phyloP scores from a whole-genome alignment of 2,329 filamentous ascomycete genomes.

The Pseudodiploospora longispora region DNA sequence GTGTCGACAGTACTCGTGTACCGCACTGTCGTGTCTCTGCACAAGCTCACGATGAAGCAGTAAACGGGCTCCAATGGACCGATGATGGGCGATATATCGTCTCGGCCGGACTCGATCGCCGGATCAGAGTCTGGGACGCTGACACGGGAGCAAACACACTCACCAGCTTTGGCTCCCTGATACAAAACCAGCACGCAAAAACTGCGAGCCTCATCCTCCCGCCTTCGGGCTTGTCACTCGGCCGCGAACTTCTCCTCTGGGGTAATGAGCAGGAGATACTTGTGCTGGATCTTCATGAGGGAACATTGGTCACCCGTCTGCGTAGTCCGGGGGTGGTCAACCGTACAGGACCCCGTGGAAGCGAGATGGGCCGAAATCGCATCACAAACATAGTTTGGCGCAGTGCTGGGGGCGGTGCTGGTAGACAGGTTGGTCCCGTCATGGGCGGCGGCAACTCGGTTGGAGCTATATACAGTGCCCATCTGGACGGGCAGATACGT shows the following conservation, averaged over 20 bases:
- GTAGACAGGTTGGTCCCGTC: constrained; percentile 49
- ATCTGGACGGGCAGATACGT: constrained; percentile 76
- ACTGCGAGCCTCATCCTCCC: constrained; percentile 55
- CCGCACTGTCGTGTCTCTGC: constrained; percentile 40
- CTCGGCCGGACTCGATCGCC: constrained; percentile 73
- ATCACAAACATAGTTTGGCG: constrained; percentile 73
- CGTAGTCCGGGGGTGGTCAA: constrained; percentile 51
- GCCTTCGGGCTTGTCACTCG: constrained; percentile 49
- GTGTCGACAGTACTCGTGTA: constrained; percentile 20
- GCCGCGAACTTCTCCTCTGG: constrained; percentile 64
- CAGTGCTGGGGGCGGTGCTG: constrained; percentile 47
- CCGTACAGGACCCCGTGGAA: constrained; percentile 30
- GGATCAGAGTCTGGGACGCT: constrained; percentile 81
- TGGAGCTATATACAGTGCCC: constrained; percentile 66
- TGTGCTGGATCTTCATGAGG: constrained; percentile 71
- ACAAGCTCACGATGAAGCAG: constrained; percentile 69
- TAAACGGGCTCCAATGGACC: constrained; percentile 81
- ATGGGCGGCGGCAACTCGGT: constrained; percentile 46
- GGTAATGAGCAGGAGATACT: constrained; percentile 76
- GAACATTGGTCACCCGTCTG: constrained; percentile 62
- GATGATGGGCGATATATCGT: constrained; percentile 70
- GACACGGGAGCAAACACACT: constrained; percentile 76
- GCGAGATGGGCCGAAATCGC: constrained; percentile 54
- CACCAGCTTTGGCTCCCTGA: constrained; percentile 74
- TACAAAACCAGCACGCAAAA: constrained; percentile 64